Base-by-base conservation (phyloP, 352 stramenopile species). In the Pythium dissotocum region DNA sequence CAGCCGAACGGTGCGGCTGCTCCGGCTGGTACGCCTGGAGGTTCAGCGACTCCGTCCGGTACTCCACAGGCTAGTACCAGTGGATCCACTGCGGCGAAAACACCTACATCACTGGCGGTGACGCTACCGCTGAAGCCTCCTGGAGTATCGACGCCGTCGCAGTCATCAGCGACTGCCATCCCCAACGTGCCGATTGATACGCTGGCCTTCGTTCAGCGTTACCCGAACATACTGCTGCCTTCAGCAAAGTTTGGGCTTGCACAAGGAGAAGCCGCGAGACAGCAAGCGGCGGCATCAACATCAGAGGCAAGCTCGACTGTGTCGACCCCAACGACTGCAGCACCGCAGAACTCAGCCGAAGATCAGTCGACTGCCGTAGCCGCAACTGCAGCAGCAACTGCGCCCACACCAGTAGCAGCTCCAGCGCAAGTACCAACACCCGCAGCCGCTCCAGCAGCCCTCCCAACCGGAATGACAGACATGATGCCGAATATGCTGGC, bases 161-260 rank as follows among this genome's bases (percentile, higher is more conserved):
- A 53, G 16, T 8, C 61, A 6, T 63, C 67, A 28, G 53, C 52
- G 6, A 48, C 62, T 32, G 53, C 68, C 9, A 61, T 77, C 55
- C 70, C 70, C 16, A 67, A 70, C 12, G 59, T 77, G 14, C 63
- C 70, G 6, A 77, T 85, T 57, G 75, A 83, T 38, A 73, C 64
- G 7, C 35, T 79, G 40, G 67, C 65, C 0, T 81, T 90, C 33
- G 73, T 78, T 13, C 78, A 80, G 28, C 77, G 80, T 40, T 87
- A 91, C 30, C 82, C 85, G 33, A 91, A 79, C 61, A 90, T 91
- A 36, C 52, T 93, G 33, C 71, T 91, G 10, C 71, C 71, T 13
- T 68, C 67, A 44, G 71, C 71, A 16, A 73, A 77, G 35, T 71
- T 66, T 55, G 65, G 60, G 9, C 59, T 61, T 13, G 58, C 35